A percentile compares a stretch with the other conserved stretches of the same genome.
Evolutionary conservation across 139 green algal genomes (phyloP).

Genomic region (Raphidocelis subcapitata): DNA sequence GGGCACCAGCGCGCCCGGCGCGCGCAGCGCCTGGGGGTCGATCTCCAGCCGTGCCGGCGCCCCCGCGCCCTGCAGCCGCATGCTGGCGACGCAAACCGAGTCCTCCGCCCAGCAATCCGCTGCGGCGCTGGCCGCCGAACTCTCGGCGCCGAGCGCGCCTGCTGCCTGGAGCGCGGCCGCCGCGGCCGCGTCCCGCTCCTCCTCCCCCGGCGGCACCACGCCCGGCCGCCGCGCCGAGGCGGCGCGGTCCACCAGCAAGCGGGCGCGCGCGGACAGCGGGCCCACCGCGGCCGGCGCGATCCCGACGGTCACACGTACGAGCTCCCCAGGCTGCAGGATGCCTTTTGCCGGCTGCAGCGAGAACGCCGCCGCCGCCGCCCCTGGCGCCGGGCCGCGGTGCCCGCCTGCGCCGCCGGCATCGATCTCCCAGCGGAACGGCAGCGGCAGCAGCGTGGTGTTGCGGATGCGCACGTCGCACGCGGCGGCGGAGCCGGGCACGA

Average conservation of each 20-base stretch:
- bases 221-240: not conserved
- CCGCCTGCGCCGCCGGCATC: not conserved
- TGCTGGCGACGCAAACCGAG: not conserved
- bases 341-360: not conserved
- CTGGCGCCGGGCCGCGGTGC: not conserved
- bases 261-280: not conserved
- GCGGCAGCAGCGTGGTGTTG: constrained; percentile 50
- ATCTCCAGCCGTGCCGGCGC: too few relatives aligned
- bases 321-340: not conserved
- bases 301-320: not conserved
- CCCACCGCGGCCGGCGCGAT: not conserved
- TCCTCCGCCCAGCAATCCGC: not conserved
- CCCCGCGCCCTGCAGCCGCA: too few relatives aligned
- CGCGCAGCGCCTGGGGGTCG: too few relatives aligned
- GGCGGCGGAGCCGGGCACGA: constrained; percentile 35
- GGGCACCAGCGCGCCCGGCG: too few relatives aligned
- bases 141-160: not conserved
- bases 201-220: not conserved
- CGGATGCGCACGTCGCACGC: constrained; percentile 32
- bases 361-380: not conserved
- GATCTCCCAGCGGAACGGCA: constrained; percentile 45
- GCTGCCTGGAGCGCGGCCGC: not conserved
- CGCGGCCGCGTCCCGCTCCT: not conserved
- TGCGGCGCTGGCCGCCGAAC: not conserved
- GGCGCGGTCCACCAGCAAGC: not conserved